phyloP scores from a whole-genome alignment of 225 moss, liverwort and hornwort genomes.

The Rhytidiadelphus loreus region DNA sequence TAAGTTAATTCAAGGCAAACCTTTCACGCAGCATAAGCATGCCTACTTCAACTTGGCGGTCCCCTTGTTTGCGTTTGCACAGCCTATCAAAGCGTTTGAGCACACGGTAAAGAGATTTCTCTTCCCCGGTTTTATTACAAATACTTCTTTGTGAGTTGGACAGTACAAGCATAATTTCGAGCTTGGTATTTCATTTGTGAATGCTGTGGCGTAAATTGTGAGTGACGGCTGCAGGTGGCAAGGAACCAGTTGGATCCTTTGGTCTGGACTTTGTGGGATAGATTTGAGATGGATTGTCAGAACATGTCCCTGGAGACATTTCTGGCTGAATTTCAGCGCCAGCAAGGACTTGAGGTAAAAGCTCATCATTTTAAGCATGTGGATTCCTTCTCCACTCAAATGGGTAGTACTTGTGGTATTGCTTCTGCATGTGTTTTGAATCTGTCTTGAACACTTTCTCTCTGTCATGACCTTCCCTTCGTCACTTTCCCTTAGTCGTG shows the following conservation, averaged over 20 bases:
- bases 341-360: constrained; percentile 92
- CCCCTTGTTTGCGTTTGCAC: constrained; percentile 66
- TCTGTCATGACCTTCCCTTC: neutral
- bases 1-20: constrained; percentile 66
- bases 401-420: neutral
- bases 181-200: neutral
- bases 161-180: neutral
- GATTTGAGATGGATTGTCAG: constrained; percentile 95
- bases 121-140: neutral
- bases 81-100: constrained; percentile 79
- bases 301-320: constrained; percentile 81
- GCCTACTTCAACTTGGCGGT: constrained; percentile 88
- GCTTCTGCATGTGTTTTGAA: neutral
- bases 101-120: constrained; percentile 32
- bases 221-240: constrained; percentile 45
- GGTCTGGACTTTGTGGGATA: constrained; percentile 96
- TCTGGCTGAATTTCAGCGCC: constrained; percentile 79
- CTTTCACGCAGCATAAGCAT: constrained; percentile 63
- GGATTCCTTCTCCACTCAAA: neutral
- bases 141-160: neutral
- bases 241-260: constrained; percentile 68
- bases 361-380: neutral
- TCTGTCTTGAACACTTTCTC: neutral
- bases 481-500: neutral
- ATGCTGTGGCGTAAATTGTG: neutral